phyloP scores from a whole-genome alignment of 1,139 yeast genomes.

The Candida neerlandica region DNA sequence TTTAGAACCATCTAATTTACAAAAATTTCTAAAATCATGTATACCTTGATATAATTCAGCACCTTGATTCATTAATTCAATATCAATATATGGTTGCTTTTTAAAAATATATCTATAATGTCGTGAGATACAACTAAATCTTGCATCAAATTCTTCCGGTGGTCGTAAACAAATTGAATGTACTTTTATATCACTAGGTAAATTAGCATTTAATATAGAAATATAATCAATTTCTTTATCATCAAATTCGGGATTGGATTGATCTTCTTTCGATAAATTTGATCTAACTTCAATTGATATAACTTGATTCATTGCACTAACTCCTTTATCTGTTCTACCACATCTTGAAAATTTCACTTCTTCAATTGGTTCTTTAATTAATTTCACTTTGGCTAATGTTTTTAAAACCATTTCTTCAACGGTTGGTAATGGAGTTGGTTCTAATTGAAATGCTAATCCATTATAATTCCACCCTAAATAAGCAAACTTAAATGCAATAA shows the following conservation, averaged over 20 bases:
- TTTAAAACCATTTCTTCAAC: conserved; percentile 77
- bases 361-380: conserved; percentile 66
- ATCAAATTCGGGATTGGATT: conserved; percentile 58
- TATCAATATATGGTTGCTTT: conserved; percentile 50
- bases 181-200: conserved; percentile 83
- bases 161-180: conserved; percentile 84
- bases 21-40: conserved; percentile 92
- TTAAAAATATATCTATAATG: conserved; percentile 84
- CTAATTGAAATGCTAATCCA: conserved; percentile 83
- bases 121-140: conserved; percentile 82
- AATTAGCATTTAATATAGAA: conserved; percentile 67
- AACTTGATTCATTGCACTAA: conserved; percentile 95
- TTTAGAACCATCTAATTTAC: conserved; percentile 92
- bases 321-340: conserved; percentile 97
- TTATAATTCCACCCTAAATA: conserved; percentile 93
- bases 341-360: conserved; percentile 81
- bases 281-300: conserved; percentile 81
- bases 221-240: conserved; percentile 73
- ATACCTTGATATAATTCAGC: conserved; percentile 68
- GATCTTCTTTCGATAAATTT: conserved; percentile 56
- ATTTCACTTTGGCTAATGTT: conserved; percentile 67
- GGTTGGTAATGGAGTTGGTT: conserved; percentile 78
- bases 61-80: conserved; percentile 69
- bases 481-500: conserved; percentile 79
- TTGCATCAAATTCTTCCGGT: conserved; percentile 81